Evolutionary conservation across 345 rosid genomes (phyloP).

Genomic region (Eucalyptus decipiens): DNA sequence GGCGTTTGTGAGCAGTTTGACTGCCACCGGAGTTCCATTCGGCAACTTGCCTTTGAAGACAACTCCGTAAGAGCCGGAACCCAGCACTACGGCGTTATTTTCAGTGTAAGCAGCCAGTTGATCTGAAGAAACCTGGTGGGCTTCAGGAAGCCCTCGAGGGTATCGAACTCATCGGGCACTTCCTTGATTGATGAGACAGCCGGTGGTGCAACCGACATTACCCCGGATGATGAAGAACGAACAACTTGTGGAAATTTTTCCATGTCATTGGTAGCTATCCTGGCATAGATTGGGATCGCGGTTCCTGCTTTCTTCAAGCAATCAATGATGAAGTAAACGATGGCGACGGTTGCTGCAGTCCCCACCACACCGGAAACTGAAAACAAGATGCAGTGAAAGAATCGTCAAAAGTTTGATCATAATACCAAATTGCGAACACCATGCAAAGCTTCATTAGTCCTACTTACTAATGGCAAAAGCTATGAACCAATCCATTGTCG

Average conservation of each 20-base stretch:
- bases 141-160: conserved; percentile 9
- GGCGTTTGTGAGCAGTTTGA: neutral
- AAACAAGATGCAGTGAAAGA: neutral
- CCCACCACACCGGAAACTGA: neutral
- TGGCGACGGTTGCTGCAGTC: neutral
- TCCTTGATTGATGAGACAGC: neutral
- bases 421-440: neutral
- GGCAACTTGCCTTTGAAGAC: neutral
- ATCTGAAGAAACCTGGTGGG: neutral
- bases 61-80: conserved; percentile 5
- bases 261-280: neutral
- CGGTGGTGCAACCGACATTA: accelerated
- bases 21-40: neutral
- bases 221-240: accelerated
- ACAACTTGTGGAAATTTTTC: neutral
- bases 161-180: neutral
- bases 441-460: neutral
- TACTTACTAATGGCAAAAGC: neutral
- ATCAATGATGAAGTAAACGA: neutral
- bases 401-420: neutral
- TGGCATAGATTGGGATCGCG: neutral
- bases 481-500: neutral
- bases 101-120: neutral
- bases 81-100: neutral
- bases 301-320: conserved; percentile 3